Evolutionary conservation across 768 basidiomycete genomes (phyloP).

Genomic region (Tremella yokohamensis): DNA sequence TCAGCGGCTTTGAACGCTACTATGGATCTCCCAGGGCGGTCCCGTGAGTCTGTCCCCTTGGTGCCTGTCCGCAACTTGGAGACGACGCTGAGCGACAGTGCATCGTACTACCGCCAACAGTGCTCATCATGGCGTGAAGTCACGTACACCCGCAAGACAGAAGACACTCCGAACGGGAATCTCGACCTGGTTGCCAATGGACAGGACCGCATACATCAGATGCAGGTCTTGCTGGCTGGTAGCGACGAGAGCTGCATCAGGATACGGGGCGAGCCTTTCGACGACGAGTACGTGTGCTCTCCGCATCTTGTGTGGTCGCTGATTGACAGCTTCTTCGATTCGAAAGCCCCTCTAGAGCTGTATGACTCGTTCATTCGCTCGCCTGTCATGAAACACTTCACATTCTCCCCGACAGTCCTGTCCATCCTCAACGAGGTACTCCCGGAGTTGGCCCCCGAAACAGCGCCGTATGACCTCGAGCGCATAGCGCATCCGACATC

Average conservation of each 20-base stretch:
- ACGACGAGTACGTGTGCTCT: conserved; percentile 38
- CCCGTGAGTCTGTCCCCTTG: conserved; percentile 23
- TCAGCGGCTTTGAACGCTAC: conserved; percentile 37
- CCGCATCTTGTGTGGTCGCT: not conserved
- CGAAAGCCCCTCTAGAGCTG: conserved; percentile 33
- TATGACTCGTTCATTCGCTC: conserved; percentile 38
- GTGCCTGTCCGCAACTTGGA: not conserved
- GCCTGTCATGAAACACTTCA: conserved; percentile 47
- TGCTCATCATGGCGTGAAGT: conserved; percentile 24
- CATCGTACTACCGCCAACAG: conserved; percentile 22
- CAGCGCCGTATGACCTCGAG: conserved; percentile 27
- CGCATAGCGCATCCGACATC: conserved; percentile 15
- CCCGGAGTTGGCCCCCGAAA: conserved; percentile 32
- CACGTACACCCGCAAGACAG: conserved; percentile 18
- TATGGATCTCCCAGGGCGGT: conserved; percentile 33
- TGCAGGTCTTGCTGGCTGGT: conserved; percentile 37
- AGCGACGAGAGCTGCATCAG: conserved; percentile 38
- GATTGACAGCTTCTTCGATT: conserved; percentile 45
- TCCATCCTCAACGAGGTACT: conserved; percentile 39
- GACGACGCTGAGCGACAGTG: conserved; percentile 10
- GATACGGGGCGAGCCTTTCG: conserved; percentile 43
- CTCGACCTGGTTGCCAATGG: conserved; percentile 25
- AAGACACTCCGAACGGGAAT: conserved; percentile 14
- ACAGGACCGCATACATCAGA: conserved; percentile 34
- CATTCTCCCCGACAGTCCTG: conserved; percentile 44